These are phyloP conservation scores for Brassica hybrid DNA, from an alignment of 441 rosid genomes.

Conservation along the genomic window DNA sequence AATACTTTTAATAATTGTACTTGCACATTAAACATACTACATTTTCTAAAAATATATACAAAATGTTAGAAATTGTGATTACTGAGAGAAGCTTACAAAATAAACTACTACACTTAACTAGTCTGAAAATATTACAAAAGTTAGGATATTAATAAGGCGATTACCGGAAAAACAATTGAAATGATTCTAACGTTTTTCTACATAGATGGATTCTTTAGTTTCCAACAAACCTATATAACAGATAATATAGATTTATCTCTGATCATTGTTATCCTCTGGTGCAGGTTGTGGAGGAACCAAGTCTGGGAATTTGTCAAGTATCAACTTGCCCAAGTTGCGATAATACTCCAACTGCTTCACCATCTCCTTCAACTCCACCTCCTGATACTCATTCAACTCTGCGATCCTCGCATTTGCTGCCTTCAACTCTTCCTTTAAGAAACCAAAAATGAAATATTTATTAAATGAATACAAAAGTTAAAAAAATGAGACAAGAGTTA, in stretches of 20 bases:
- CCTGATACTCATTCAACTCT: neutral
- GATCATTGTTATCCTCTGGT: neutral
- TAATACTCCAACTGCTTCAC: neutral
- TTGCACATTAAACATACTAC: neutral
- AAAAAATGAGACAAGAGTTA: neutral
- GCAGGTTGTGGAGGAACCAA: neutral
- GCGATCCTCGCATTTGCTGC: neutral
- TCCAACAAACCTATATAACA: neutral
- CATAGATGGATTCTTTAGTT: neutral
- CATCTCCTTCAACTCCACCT: neutral
- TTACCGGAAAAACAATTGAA: neutral
- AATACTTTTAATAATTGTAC: neutral
- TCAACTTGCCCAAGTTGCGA: neutral
- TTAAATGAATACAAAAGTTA: neutral
- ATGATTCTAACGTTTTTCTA: neutral
- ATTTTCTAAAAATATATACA: neutral
- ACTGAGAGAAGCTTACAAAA: neutral
- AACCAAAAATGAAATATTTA: neutral
- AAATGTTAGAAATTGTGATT: neutral
- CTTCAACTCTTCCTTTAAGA: neutral
- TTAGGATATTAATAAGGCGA: neutral
- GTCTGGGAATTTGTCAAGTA: neutral
- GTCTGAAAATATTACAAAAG: neutral
- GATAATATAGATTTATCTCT: neutral
- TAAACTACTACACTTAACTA: neutral